These are phyloP conservation scores for Vigna radiata DNA, from an alignment of 306 rosid species.

Conservation along the genomic window DNA sequence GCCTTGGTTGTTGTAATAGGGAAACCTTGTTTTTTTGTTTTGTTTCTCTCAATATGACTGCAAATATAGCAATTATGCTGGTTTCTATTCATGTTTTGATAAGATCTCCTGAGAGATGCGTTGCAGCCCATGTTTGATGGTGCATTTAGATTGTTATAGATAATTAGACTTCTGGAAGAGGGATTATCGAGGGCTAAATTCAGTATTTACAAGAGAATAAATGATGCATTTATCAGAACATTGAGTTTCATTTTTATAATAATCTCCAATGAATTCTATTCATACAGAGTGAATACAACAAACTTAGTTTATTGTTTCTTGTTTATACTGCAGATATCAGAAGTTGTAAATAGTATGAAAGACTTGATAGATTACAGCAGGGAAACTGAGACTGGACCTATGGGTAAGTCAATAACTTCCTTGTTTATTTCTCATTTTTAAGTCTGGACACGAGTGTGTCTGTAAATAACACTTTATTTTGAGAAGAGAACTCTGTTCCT, in stretches of 20 bases:
- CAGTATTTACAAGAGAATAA: conserved; percentile 6
- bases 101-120: conserved; percentile 21
- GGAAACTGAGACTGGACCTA: conserved; percentile 87
- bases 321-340: conserved; percentile 79
- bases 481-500: neutral
- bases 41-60: neutral
- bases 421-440: conserved; percentile 24
- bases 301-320: conserved; percentile 34
- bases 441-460: conserved; percentile 2
- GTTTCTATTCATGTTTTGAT: neutral
- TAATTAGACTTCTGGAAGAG: conserved; percentile 2
- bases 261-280: neutral
- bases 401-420: conserved; percentile 70
- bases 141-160: neutral
- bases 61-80: conserved; percentile 24
- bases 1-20: neutral
- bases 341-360: conserved; percentile 98
- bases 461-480: conserved; percentile 31
- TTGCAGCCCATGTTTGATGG: neutral
- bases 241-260: conserved; percentile 10
- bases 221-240: neutral
- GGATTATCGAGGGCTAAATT: conserved; percentile 8
- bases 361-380: conserved; percentile 98
- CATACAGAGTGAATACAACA: conserved; percentile 4
- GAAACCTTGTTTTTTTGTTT: neutral